Base-by-base conservation (phyloP, 352 stramenopile genomes). In the Phytophthora macrochlamydospora region DNA sequence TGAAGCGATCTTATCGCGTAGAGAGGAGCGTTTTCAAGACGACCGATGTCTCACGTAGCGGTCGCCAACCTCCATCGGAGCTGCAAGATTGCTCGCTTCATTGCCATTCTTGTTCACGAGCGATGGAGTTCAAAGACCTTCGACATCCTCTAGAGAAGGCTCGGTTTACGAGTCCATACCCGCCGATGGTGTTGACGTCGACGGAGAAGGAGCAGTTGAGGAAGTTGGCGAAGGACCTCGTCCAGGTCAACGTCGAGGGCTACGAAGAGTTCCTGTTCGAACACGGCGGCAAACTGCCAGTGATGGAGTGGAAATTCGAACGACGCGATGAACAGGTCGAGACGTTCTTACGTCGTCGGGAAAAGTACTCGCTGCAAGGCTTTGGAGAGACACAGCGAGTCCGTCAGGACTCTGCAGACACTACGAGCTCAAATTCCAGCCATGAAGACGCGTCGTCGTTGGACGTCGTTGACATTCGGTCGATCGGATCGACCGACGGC, bases 401-500 rank as follows among this genome's bases (percentile, higher is more conserved):
- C 48, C 64, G 59, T 51, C 64, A 59, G 1, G 53, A 52, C 2
- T 71, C 18, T 24, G 18, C 58, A 4, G 48, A 67, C 11, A 63
- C 64, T 6, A 64, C 28, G 37, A 71, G 58, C 46, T 33, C 45
- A 2, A 67, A 52, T n/a, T 59, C 58, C 37, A 44, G 45, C 13
- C 67, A 48, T 38, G 59, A 67, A 42, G 64, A 67, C 12, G 33
- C 67, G 7, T 71, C 58, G 31, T 71, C 59, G 2, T 24, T 71
- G 3, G 58, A 63, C 12, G 64, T 67, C 33, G 59, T 52, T n/a
- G 59, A 63, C 29, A 68, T 73, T n/a, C 54, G 59, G 28, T 71
- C 64, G 1, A 71, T 71, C 51, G 57, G 63, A n/a, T 71, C 63
- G 44, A 71, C 57, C 51, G 64, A 71, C 30, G 65, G 59, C 53